These are phyloP conservation scores for Trichoderma orchidacearum DNA, from an alignment of 495 filamentous ascomycete species.

Conservation along the genomic window DNA sequence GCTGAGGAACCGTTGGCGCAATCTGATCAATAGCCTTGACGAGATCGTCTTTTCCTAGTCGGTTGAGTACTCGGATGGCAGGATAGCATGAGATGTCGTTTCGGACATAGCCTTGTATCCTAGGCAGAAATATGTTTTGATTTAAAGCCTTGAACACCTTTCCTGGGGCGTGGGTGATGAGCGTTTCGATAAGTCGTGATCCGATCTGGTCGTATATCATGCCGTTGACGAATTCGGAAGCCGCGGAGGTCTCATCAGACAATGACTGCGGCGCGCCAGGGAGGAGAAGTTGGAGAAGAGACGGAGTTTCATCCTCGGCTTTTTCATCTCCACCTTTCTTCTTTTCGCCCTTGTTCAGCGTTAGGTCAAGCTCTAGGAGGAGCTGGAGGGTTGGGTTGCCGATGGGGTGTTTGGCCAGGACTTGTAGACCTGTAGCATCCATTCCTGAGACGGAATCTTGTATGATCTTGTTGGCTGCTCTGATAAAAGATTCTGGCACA, in stretches of 20 bases:
- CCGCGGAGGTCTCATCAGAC: conserved; percentile 23
- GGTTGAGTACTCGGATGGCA: conserved; percentile 62
- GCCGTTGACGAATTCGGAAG: conserved; percentile 59
- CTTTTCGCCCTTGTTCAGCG: conserved; percentile 46
- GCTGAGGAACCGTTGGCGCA: conserved; percentile 48
- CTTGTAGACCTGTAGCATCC: conserved; percentile 58
- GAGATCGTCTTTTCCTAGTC: conserved; percentile 74
- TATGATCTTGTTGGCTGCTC: conserved; percentile 67
- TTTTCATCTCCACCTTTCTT: conserved; percentile 23
- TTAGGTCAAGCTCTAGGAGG: conserved; percentile 69
- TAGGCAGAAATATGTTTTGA: conserved; percentile 55
- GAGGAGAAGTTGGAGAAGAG: conserved; percentile 25
- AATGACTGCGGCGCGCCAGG: conserved; percentile 30
- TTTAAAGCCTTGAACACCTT: conserved; percentile 81
- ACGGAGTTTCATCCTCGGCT: neutral
- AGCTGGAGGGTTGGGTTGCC: conserved; percentile 86
- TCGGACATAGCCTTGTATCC: conserved; percentile 62
- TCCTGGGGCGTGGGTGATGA: conserved; percentile 65
- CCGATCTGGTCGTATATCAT: conserved; percentile 82
- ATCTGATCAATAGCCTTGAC: conserved; percentile 52
- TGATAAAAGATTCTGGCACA: conserved; percentile 67
- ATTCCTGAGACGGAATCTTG: conserved; percentile 53
- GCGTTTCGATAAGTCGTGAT: conserved; percentile 74
- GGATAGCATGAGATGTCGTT: conserved; percentile 86
- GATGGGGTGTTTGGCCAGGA: conserved; percentile 72